phyloP scores from a whole-genome alignment of 1,284 basidiomycete species.

The Ganoderma multipileum region DNA sequence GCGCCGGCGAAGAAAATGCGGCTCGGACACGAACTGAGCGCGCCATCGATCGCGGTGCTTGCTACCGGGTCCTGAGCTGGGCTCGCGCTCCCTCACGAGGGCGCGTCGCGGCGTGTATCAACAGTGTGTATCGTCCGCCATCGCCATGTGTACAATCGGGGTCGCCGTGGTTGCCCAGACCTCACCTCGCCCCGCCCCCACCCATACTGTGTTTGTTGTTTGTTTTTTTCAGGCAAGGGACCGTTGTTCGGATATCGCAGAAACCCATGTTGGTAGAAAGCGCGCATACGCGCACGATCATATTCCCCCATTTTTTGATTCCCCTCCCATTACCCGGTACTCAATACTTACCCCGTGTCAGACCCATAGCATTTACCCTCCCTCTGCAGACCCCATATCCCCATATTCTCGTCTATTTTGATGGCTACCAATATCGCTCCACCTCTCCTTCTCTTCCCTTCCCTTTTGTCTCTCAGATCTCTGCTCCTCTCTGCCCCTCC shows the following conservation, averaged over 20 bases:
- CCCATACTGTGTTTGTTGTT: neutral
- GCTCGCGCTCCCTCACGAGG: neutral
- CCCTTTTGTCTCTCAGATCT: neutral
- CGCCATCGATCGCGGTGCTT: constrained; percentile 33
- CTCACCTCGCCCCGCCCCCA: neutral
- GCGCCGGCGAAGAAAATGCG: constrained; percentile 60
- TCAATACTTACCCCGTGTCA: neutral
- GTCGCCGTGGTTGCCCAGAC: constrained; percentile 14
- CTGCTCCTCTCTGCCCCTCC: constrained; percentile 1
- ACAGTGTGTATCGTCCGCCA: constrained; percentile 7
- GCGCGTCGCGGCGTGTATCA: neutral
- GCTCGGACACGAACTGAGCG: constrained; percentile 42
- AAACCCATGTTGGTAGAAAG: constrained; percentile 3
- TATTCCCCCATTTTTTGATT: constrained; percentile 16
- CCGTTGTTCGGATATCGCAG: constrained; percentile 6
- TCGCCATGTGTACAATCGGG: constrained; percentile 41
- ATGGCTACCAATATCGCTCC: constrained; percentile 18
- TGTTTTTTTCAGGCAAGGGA: constrained; percentile 24
- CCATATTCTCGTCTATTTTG: constrained; percentile 6
- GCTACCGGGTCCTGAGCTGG: constrained; percentile 26
- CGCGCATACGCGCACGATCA: constrained; percentile 38
- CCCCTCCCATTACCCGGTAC: constrained; percentile 1
- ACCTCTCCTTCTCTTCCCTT: neutral
- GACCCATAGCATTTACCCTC: constrained; percentile 11
- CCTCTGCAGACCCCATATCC: constrained; percentile 1